Evolutionary conservation across 306 rosid species (phyloP).

Genomic region (Sophora flavescens): DNA sequence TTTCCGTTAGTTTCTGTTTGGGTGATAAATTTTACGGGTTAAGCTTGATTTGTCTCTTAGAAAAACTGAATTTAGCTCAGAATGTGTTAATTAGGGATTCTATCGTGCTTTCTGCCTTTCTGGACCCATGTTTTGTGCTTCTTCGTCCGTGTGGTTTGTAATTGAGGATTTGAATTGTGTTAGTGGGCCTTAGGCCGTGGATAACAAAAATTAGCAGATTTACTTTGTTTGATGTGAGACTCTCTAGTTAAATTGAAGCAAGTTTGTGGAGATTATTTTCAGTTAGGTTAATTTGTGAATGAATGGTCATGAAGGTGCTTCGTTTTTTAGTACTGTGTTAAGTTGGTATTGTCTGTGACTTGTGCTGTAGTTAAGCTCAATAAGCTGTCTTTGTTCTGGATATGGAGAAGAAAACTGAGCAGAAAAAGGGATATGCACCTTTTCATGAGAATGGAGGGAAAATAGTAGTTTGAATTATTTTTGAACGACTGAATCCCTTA

Average conservation of each 20-base stretch:
- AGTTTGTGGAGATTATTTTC: constrained; percentile 28
- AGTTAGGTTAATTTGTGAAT: constrained; percentile 33
- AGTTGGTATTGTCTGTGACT: constrained; percentile 9
- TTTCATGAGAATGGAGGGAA: constrained; percentile 29
- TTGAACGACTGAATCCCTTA: constrained; percentile 4
- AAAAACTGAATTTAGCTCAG: constrained; percentile 37
- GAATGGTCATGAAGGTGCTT: constrained; percentile 14
- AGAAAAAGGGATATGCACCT: constrained; percentile 12
- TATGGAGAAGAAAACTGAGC: neutral
- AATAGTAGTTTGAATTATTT: constrained; percentile 13
- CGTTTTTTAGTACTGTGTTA: neutral
- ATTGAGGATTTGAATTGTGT: constrained; percentile 36
- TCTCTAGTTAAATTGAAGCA: constrained; percentile 35
- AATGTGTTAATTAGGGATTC: constrained; percentile 24
- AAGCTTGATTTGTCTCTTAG: constrained; percentile 21
- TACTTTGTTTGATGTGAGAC: constrained; percentile 8
- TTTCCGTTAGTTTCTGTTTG: constrained; percentile 48
- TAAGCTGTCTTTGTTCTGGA: constrained; percentile 23
- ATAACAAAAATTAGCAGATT: constrained; percentile 37
- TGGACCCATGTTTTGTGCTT: constrained; percentile 2
- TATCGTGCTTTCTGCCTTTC: neutral
- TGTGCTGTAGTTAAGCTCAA: constrained; percentile 32
- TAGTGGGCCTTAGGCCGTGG: constrained; percentile 9
- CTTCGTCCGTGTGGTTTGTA: neutral
- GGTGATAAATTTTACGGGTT: constrained; percentile 13